These are phyloP conservation scores for Theileria sp. DNA, from an alignment of 169 alveolate species.

Conservation along the genomic window DNA sequence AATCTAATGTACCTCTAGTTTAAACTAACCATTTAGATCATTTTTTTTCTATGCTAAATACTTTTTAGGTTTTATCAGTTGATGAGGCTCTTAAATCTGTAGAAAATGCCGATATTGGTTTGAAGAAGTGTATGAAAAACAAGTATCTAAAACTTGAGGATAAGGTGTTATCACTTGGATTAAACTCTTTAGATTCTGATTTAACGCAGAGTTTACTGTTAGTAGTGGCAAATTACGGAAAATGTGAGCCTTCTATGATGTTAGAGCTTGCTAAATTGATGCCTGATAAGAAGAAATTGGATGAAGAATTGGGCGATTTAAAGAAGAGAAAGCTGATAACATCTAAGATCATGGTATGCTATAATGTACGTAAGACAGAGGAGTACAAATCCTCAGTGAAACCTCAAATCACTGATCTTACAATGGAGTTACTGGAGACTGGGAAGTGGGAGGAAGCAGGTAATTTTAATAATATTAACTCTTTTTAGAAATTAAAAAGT, in stretches of 20 bases:
- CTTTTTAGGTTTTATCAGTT: constrained; percentile 29
- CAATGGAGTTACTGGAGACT: constrained; percentile 83
- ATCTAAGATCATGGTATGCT: constrained; percentile 54
- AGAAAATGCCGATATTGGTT: constrained; percentile 28
- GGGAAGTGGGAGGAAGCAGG: constrained; percentile 81
- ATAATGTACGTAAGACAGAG: constrained; percentile 50
- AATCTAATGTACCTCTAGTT: neutral
- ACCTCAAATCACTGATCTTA: constrained; percentile 80
- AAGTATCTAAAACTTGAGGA: constrained; percentile 27
- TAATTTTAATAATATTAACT: neutral
- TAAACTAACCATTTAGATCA: neutral
- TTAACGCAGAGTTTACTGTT: constrained; percentile 27
- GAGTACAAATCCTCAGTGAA: constrained; percentile 50
- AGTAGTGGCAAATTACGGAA: constrained; percentile 18
- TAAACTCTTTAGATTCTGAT: constrained; percentile 28
- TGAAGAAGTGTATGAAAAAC: constrained; percentile 27
- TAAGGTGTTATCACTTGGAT: constrained; percentile 39
- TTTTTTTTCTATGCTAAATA: constrained; percentile 30
- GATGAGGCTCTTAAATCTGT: constrained; percentile 14
- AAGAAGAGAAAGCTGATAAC: constrained; percentile 68
- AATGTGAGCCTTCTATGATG: constrained; percentile 20
- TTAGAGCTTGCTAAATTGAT: constrained; percentile 6
- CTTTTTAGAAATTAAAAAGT: constrained; percentile 75
- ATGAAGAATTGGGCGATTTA: constrained; percentile 49
- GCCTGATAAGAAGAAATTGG: constrained; percentile 37